Base-by-base conservation (phyloP, 2,329 filamentous ascomycete species). In the Mariannaea sp. region DNA sequence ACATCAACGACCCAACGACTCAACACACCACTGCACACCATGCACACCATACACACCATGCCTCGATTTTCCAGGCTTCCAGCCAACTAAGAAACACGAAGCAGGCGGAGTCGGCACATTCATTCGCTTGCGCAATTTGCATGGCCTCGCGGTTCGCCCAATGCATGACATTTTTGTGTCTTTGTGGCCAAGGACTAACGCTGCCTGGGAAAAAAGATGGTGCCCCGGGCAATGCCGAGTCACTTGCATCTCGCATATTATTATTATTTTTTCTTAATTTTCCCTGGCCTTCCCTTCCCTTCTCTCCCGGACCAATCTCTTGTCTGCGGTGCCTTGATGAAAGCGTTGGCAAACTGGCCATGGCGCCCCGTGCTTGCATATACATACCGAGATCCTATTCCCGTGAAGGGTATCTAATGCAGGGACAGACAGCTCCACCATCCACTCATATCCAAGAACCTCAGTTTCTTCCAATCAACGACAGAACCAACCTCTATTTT, bases 1-100 rank as follows among this genome's bases (percentile, higher is more conserved):
- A 59, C 50, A 60, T 60, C 47, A 38, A 17, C 36, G n/a, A 33
- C 12, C 16, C 27, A 27, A 32, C 55, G 27, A 17, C 44, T 39
- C 39, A 14, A 47, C 45, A 36, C 16, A 46, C 33, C n/a, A n/a
- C n/a, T n/a, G n/a, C n/a, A n/a, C n/a, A n/a, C n/a, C n/a, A n/a
- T n/a, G n/a, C n/a, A n/a, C n/a, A n/a, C n/a, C n/a, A n/a, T n/a
- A n/a, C n/a, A n/a, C n/a, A n/a, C n/a, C n/a, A n/a, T n/a, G n/a
- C 14, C 29, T 13, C 16, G 16, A 13, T 39, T 17, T 32, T 4
- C 35, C 49, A 52, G 41, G 49, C 49, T 39, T 29, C 30, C 19
- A 32, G 26, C 22, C 7, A 12, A 10, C 29, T 32, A n/a, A 7
- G 12, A 7, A 7, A n/a, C 13, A 32, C 29, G 7, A 32, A 32